Conservation (phyloP, 1,139 yeast species). For the Debaryomyces psychrophilus region DNA sequence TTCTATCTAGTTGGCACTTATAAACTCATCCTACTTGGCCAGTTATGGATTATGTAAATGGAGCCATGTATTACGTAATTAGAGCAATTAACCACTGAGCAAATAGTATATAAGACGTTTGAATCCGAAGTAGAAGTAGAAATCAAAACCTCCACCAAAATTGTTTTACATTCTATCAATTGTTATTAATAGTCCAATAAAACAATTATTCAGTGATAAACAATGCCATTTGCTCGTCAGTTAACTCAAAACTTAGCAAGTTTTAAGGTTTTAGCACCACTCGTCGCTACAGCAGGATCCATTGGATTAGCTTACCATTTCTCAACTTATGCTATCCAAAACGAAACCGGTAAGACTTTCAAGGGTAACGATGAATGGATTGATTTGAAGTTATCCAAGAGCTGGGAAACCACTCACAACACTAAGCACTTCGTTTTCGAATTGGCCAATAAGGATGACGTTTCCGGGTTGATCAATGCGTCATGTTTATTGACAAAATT, state of each 20-base stretch:
- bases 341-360: constrained; percentile 60
- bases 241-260: constrained; percentile 23
- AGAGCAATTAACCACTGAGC: constrained; percentile 1
- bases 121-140: not conserved
- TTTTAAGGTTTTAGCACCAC: constrained; percentile 37
- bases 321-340: constrained; percentile 36
- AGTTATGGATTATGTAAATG: not conserved
- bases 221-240: constrained; percentile 21
- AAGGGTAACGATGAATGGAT: constrained; percentile 78
- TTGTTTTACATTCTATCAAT: not conserved
- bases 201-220: not conserved
- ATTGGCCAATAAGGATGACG: constrained; percentile 67
- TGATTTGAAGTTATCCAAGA: constrained; percentile 69
- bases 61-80: constrained; percentile 4
- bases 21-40: not conserved
- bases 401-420: constrained; percentile 61
- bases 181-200: not conserved
- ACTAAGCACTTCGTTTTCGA: constrained; percentile 73
- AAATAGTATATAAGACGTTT: not conserved
- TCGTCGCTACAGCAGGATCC: constrained; percentile 53
- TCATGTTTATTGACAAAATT: constrained; percentile 81
- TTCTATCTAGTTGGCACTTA: not conserved
- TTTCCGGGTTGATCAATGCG: constrained; percentile 80
- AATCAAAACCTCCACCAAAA: not conserved
- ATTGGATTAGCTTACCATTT: constrained; percentile 55